Evolutionary conservation across 257 asterid species (phyloP), one percentile per base, ranked within the genome.

Genomic region (Vinca minor): DNA sequence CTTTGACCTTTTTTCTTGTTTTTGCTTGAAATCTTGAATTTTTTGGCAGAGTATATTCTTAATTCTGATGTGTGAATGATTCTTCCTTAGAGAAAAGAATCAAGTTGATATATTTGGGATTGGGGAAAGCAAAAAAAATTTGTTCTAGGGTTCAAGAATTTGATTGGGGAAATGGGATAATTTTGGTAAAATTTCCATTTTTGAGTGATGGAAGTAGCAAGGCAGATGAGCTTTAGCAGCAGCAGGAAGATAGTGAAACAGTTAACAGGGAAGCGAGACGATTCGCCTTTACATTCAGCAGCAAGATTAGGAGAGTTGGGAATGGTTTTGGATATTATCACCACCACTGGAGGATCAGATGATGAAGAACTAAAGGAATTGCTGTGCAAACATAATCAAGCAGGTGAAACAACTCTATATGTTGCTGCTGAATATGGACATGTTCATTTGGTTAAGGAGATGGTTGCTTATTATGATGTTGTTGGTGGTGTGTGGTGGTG

Each of bases 401-500:
- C 91, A 0, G 94, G 87, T 14, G 96, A 87, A 76, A 87, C 85
- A 0, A 85, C 85, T 7, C 84, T 87, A 35, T 87, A 83, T 57
- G 83, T 86, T 3, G 94, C 94, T 31, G 83, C 91, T 29, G 96
- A 85, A 61, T 82, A 78, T 45, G 87, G 89, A 17, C 68, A 79
- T 62, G 71, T 71, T 48, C 78, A 72, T 67, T 20, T 85, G 14
- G 91, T 87, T 0, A 82, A 83, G 73, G 94, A 82, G 76, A 69
- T 87, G 76, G 71, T 82, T 0, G 80, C 76, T 52, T 59, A 80
- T 59, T 83, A 77, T 71, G 91, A 82, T 67, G 75, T 72, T 36
- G 71, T 52, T 8, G 75, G 72, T 64, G 94, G 94, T 66, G 74
- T n/a, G n/a, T n/a, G n/a, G n/a, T n/a, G n/a, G n/a, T n/a, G n/a